Percentiles rank a stretch among this genome's conserved stretches.
Evolutionary conservation across 202 grass and related monocot species (phyloP).

Genomic region (Cymbopogon flexuosus): DNA sequence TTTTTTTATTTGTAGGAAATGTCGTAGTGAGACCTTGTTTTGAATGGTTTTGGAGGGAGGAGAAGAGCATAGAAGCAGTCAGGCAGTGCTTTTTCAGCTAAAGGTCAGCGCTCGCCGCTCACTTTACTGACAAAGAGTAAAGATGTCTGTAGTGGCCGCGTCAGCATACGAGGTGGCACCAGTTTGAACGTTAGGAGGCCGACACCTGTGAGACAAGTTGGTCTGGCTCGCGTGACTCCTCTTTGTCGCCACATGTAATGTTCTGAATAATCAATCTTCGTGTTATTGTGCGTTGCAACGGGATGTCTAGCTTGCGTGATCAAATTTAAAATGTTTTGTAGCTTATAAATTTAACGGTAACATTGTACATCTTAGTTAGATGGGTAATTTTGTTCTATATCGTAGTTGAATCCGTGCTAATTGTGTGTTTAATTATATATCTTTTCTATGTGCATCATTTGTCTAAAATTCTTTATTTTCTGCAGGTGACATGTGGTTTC

Average conservation of each 20-base stretch:
- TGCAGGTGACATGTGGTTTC: too few species aligned
- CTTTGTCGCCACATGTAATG: background rate
- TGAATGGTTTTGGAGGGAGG: slow-evolving; percentile 40
- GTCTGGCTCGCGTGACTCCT: background rate
- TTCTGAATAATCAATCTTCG: background rate
- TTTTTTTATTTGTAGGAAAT: background rate
- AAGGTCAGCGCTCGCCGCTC: slow-evolving; percentile 10
- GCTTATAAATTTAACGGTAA: too few species aligned
- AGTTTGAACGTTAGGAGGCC: background rate
- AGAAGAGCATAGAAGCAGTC: slow-evolving; percentile 25
- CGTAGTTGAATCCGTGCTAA: too few species aligned
- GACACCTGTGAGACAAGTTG: background rate
- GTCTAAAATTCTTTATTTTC: too few species aligned
- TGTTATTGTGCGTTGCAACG: background rate
- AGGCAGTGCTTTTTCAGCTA: slow-evolving; percentile 33
- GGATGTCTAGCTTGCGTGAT: too few species aligned
- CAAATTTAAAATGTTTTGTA: too few species aligned
- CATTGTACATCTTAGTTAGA: too few species aligned
- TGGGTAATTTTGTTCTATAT: too few species aligned
- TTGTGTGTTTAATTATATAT: too few species aligned
- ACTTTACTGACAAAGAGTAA: slow-evolving; percentile 7
- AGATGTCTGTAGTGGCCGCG: background rate
- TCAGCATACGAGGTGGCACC: slow-evolving; percentile 9
- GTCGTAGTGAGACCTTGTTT: background rate
- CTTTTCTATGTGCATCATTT: too few species aligned